Evolutionary conservation across 352 stramenopile genomes (phyloP).

Genomic region (Pythium chondricola): DNA sequence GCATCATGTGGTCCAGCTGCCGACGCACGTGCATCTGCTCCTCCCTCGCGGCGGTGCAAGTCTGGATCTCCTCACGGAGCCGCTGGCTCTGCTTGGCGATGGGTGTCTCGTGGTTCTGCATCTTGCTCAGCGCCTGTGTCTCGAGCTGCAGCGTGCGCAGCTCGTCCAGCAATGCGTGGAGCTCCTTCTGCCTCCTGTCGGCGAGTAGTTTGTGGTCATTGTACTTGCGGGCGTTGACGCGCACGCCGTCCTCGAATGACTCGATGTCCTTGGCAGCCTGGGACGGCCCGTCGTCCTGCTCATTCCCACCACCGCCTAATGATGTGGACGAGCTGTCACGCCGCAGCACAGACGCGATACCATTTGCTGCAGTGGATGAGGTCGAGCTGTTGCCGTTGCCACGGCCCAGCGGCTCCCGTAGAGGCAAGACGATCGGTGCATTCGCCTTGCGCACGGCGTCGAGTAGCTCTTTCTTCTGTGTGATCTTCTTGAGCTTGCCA

Average conservation of each 20-base stretch:
- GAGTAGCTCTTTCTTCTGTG: conserved; percentile 66
- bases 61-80: conserved; percentile 65
- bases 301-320: not conserved
- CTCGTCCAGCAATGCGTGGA: conserved; percentile 63
- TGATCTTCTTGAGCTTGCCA: conserved; percentile 67
- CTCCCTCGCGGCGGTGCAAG: conserved; percentile 67
- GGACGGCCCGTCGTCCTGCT: conserved; percentile 21
- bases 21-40: conserved; percentile 69
- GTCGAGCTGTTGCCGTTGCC: no score
- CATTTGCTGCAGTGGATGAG: not conserved
- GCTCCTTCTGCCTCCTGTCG: conserved; percentile 55
- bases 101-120: conserved; percentile 75
- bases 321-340: conserved; percentile 13
- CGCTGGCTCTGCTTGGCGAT: conserved; percentile 62
- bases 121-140: conserved; percentile 53
- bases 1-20: conserved; percentile 80
- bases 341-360: conserved; percentile 4
- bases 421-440: conserved; percentile 51
- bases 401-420: conserved; percentile 23
- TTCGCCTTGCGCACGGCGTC: conserved; percentile 74
- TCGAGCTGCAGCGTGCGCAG: conserved; percentile 62
- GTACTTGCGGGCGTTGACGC: conserved; percentile 66
- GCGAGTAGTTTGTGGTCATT: conserved; percentile 73
- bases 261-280: conserved; percentile 55
- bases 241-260: conserved; percentile 61